Base-by-base conservation (phyloP, 208 protist genomes). In the Endotrypanum monterogeii region DNA sequence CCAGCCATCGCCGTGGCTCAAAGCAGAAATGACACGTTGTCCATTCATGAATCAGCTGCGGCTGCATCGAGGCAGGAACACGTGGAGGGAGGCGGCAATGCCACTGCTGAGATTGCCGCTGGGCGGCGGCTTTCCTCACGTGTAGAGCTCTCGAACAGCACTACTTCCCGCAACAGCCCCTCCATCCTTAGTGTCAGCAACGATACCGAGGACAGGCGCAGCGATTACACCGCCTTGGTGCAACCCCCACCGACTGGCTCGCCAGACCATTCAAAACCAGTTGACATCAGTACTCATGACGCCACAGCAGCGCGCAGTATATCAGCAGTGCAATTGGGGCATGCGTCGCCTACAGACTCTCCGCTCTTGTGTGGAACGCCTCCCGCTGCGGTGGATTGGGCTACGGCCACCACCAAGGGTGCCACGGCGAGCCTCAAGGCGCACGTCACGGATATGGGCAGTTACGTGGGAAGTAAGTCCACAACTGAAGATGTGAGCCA, bases 401-500 rank as follows among this genome's bases (percentile, higher is more conserved):
- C 44, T 23, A 55, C 41, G 16, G n/a, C 16, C 50, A 55, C 66
- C 6, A n/a, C 6, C 18, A n/a, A 14, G 18, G 28, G 48, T 9
- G 16, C 57, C n/a, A 54, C 9, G 44, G 23, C 44, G 63, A 1
- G 48, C 30, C 20, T 39, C 12, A 56, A 54, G 5, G 28, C 50
- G 32, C 2, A 52, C 35, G 28, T 56, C 30, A 51, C 30, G 9
- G 50, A 2, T 9, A 54, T 56, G 23, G 28, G 66, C 66, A 56
- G 50, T 50, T 30, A 32, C 48, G 12, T 41, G 46, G 11, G 50
- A 20, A 44, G 66, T 50, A 70, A 57, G 28, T 32, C 50, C 12
- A 70, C 55, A 7, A 30, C 32, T 37, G 28, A 9, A n/a, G 66
- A 50, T 7, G 20, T n/a, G 28, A 73, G 71, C 67, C 56, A 50